Evolutionary conservation across 2,329 filamentous ascomycete species (phyloP), one percentile per base, ranked within the genome.

Genomic region (Paracorniculantispora psalliotae): DNA sequence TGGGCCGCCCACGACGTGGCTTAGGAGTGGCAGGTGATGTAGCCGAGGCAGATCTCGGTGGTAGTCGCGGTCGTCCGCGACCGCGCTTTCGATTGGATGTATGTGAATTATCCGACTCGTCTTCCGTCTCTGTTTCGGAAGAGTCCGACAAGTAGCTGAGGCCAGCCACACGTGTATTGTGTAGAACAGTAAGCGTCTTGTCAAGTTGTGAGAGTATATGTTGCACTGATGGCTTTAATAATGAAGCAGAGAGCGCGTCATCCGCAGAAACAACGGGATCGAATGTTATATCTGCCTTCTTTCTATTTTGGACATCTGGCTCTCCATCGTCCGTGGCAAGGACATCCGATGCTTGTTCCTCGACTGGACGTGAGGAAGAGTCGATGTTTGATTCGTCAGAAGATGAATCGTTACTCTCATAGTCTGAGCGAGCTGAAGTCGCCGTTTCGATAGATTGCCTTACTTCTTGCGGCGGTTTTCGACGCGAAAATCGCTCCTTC

Each of bases 121-220:
- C 72, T 39, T 73, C 72, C 6, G 74, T 74, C 28, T 59, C 58
- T 17, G 51, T 51, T 23, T 50, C 58, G 26, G 69, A 72, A 52
- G 77, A 74, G 63, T 74, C 71, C 44, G 74, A 74, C 59, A 73
- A 63, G 56, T 73, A 64, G 62, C 64, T 75, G 58, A 75, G 73
- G 23, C 69, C 66, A 2, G 84, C 80, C 46, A 82, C 74, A 39
- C 87, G 82, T 1, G 83, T 79, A 60, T 86, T 83, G 68, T 92
- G 90, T 15, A 97, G 77, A 3, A 86, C 83, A 30, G 79, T 77
- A 6, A 96, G 80, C 0, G 93, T 79, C 5, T 77, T 71, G 65
- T 97, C 91, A 1, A 96, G 69, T 37, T 85, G 83, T 1, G 79
- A 73, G 9, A 96, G 77, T 17, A 92, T 81, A 63, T 90, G 87